Evolutionary conservation across 768 basidiomycete species (phyloP).

Genomic region (Mycena vitilis): DNA sequence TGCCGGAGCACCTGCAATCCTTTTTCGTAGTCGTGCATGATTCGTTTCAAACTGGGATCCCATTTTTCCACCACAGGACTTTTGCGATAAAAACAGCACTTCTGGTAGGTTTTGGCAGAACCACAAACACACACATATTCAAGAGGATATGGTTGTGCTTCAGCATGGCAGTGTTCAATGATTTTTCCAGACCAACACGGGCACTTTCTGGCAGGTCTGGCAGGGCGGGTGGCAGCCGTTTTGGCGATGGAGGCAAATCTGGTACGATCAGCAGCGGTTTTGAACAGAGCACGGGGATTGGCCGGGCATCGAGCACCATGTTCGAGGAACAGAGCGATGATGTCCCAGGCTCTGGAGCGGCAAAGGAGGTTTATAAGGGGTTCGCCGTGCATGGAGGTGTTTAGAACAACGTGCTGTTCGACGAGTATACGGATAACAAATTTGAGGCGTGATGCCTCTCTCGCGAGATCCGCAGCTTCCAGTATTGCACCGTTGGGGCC

Average conservation of each 20-base stretch:
- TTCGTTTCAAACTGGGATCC: conserved; percentile 10
- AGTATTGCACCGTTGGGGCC: not conserved
- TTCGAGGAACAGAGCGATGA: conserved; percentile 16
- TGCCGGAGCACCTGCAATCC: too few relatives aligned
- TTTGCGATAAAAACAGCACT: conserved; percentile 15
- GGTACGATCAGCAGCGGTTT: not conserved
- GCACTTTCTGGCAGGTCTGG: conserved; percentile 16
- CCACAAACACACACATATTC: conserved; percentile 22
- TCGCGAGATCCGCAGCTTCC: not conserved
- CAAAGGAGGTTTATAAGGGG: conserved; percentile 14
- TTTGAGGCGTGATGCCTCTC: conserved; percentile 10
- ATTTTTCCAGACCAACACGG: conserved; percentile 23
- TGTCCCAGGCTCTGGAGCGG: conserved; percentile 14
- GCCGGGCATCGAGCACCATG: conserved; percentile 11
- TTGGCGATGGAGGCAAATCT: conserved; percentile 2
- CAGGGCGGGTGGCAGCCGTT: not conserved
- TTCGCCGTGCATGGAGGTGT: conserved; percentile 12
- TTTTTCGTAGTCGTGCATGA: conserved; percentile 23
- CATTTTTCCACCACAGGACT: conserved; percentile 15
- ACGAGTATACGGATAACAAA: conserved; percentile 17
- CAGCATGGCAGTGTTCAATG: conserved; percentile 13
- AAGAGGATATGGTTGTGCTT: conserved; percentile 13
- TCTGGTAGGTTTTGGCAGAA: conserved; percentile 5
- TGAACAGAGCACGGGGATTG: not conserved
- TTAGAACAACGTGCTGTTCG: conserved; percentile 18